phyloP scores from a whole-genome alignment of 768 basidiomycete species.

The Termitomyces sp. region DNA sequence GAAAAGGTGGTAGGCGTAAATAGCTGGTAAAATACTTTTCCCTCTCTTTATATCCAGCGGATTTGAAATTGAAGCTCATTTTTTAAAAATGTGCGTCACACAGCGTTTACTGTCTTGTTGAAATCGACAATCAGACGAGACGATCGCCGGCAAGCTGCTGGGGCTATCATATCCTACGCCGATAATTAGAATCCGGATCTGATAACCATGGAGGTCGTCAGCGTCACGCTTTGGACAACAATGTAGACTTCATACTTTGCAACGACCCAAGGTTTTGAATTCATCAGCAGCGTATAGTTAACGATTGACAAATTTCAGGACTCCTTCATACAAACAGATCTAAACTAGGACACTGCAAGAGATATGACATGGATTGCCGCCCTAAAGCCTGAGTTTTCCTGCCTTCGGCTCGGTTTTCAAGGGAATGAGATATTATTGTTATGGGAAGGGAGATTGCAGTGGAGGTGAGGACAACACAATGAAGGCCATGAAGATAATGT shows the following conservation, averaged over 20 bases:
- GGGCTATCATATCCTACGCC: no score
- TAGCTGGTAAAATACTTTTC: slow-evolving; percentile 1
- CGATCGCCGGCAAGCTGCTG: no score
- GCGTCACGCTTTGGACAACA: background rate
- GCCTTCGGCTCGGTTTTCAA: background rate
- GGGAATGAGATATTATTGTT: no score
- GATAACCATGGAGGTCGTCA: no score
- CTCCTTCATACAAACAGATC: no score
- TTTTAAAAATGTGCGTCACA: background rate
- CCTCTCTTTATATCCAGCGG: background rate
- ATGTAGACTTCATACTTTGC: background rate
- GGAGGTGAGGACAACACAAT: background rate
- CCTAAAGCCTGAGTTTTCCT: background rate
- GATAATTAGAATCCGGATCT: no score
- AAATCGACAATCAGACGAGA: background rate
- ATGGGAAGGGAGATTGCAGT: background rate
- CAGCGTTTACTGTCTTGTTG: background rate
- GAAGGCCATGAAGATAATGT: background rate
- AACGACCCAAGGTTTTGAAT: background rate
- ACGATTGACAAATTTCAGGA: no score
- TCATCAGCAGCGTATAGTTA: no score
- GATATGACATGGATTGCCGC: background rate
- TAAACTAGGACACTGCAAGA: background rate
- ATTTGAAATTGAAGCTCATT: background rate
- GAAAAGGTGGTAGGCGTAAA: background rate